phyloP scores from a whole-genome alignment of 176 grass and related monocot species.

The Carex littledalei region DNA sequence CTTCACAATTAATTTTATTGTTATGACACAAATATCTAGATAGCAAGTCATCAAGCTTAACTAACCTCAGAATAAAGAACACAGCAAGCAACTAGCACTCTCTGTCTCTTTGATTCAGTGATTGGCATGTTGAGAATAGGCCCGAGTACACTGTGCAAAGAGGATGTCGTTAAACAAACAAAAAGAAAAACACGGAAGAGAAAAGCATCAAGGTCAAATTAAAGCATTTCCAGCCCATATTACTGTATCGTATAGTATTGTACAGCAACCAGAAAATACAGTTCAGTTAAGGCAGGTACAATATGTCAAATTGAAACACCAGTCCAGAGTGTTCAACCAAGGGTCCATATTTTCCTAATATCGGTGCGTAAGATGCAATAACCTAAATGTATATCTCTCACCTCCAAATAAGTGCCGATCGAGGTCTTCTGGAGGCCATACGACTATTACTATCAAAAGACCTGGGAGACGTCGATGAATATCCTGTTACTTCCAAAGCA shows the following conservation, averaged over 20 bases:
- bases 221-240: neutral
- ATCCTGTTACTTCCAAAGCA: constrained; percentile 38
- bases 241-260: neutral
- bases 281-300: neutral
- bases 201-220: neutral
- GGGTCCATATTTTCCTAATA: neutral
- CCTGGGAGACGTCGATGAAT: constrained; percentile 3
- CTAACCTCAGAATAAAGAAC: constrained; percentile 96
- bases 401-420: constrained; percentile 96
- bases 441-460: constrained; percentile 56
- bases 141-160: constrained; percentile 83
- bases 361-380: constrained; percentile 3
- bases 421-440: constrained; percentile 64
- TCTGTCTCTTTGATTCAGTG: constrained; percentile 86
- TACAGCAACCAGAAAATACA: neutral
- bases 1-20: constrained; percentile 8
- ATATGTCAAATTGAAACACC: neutral
- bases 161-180: constrained; percentile 4
- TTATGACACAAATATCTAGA: constrained; percentile 6
- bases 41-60: constrained; percentile 17
- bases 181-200: neutral
- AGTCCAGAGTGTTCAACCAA: constrained; percentile 25
- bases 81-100: constrained; percentile 90
- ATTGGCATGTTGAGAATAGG: constrained; percentile 97
- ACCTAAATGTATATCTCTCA: constrained; percentile 22